Evolutionary conservation across 2,329 filamentous ascomycete species (phyloP).

Genomic region (Pyricularia grisea): DNA sequence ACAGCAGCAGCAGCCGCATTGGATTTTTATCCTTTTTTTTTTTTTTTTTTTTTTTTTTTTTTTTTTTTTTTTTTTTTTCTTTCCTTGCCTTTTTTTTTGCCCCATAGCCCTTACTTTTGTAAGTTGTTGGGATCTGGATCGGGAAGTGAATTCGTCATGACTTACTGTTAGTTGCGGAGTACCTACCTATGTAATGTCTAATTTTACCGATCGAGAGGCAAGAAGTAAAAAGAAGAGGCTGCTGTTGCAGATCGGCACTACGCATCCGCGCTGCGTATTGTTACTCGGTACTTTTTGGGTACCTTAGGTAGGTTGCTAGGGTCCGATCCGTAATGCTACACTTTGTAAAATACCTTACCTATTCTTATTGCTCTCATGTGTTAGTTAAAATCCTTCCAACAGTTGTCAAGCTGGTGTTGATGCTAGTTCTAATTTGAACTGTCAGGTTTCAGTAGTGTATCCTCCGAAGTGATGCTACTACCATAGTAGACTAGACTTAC

Average conservation of each 20-base stretch:
- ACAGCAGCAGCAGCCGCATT: background rate
- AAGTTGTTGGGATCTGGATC: background rate
- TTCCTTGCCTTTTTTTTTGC: too few species aligned
- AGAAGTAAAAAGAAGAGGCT: background rate
- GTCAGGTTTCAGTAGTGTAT: background rate
- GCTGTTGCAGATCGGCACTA: background rate
- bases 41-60: too few species aligned
- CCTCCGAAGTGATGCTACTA: background rate
- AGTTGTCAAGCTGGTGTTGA: background rate
- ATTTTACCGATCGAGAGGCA: background rate
- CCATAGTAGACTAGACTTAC: too few species aligned
- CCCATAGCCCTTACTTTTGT: background rate
- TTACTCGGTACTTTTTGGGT: background rate
- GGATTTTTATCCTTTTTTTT: background rate
- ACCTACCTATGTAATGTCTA: background rate
- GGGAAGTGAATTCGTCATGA: background rate
- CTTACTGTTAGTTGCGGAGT: background rate
- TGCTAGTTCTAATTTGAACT: background rate
- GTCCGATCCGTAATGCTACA: background rate
- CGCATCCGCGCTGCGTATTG: background rate
- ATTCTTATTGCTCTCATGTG: too few species aligned
- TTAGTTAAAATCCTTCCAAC: background rate
- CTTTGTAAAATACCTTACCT: background rate
- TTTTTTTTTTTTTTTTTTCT: too few species aligned
- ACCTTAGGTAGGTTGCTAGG: background rate